phyloP scores from a whole-genome alignment of 2,329 filamentous ascomycete species.

The Aspergillus oerlinghausenensis region DNA sequence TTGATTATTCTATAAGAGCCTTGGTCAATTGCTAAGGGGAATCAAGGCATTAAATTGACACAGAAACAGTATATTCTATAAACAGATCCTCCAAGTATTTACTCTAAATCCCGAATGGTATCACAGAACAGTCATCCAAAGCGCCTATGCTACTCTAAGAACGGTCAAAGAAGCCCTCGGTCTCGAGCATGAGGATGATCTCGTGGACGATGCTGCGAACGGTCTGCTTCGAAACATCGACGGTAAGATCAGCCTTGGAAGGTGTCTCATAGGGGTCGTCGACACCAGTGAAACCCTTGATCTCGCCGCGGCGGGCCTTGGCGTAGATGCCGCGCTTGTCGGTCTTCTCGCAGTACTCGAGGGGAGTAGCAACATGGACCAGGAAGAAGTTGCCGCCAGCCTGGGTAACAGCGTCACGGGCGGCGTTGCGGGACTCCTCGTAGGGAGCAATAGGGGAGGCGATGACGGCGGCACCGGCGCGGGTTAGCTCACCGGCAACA shows the following conservation, averaged over 20 bases:
- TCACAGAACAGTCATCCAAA: conserved; percentile 10
- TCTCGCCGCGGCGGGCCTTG: conserved; percentile 78
- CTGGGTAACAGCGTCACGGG: conserved; percentile 73
- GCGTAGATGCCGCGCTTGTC: conserved; percentile 89
- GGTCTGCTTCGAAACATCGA: conserved; percentile 79
- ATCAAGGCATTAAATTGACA: conserved; percentile 12
- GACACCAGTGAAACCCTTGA: conserved; percentile 97
- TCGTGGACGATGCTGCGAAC: conserved; percentile 94
- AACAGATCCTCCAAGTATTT: conserved; percentile 5
- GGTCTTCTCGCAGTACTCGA: conserved; percentile 91
- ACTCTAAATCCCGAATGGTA: conserved; percentile 9
- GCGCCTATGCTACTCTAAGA: conserved; percentile 16
- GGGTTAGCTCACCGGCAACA: conserved; percentile 90
- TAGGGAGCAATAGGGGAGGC: conserved; percentile 95
- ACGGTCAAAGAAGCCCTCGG: conserved; percentile 77
- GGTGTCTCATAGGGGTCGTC: conserved; percentile 95
- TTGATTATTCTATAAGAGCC: too few relatives aligned
- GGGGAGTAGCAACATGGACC: conserved; percentile 85
- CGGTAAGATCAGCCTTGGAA: conserved; percentile 72
- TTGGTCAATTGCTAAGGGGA: neutral
- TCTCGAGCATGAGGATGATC: conserved; percentile 90
- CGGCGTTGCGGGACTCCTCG: conserved; percentile 69
- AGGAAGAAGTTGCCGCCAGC: conserved; percentile 86
- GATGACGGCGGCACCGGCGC: conserved; percentile 89
- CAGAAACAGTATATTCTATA: conserved; percentile 18